Evolutionary conservation across 1,284 basidiomycete species (phyloP), one percentile per base, ranked within the genome.

Genomic region (Gymnopus androsaceus): DNA sequence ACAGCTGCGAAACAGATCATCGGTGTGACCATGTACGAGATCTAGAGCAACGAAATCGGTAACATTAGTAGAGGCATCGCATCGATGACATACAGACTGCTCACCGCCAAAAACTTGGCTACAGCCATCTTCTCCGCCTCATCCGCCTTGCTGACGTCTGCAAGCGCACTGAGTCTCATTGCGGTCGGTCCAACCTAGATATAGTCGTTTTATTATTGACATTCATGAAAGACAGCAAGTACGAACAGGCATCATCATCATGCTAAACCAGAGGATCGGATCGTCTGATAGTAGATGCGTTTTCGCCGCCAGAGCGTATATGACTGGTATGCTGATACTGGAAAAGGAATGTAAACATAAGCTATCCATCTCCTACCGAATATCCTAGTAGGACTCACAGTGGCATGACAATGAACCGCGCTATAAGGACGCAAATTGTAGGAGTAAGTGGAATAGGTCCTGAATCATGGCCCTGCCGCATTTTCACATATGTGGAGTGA

Each of bases 171-270:
- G n/a, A 63, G 30, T 14, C 56, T 49, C 30, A 63, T 28, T 11
- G 56, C 63, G 3, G 63, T 52, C 1, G 63, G 63, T 6, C 63
- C 58, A 12, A 57, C 51, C 27, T 33, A 33, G 31, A 33, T 33
- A 7, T 14, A 33, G n/a, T n/a, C n/a, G n/a, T n/a, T 33, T 33
- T 33, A 14, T 33, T 6, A 14, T 33, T 33, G 31, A 33, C 14
- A 33, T 33, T 33, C 7, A 33, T 7, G 6, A 33, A 5, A n/a
- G n/a, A n/a, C n/a, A n/a, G n/a, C n/a, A n/a, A n/a, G n/a, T n/a
- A n/a, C n/a, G n/a, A n/a, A n/a, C n/a, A n/a, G 63, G 61, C 61
- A 63, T 62, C 21, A 64, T 34, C 58, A 64, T 64, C 57, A 64
- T 52, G 19, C 47, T 48, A 47, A 60, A 64, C 63, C 61, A 64